phyloP scores from a whole-genome alignment of 2,329 filamentous ascomycete genomes.

The Bipolaris zeicola region DNA sequence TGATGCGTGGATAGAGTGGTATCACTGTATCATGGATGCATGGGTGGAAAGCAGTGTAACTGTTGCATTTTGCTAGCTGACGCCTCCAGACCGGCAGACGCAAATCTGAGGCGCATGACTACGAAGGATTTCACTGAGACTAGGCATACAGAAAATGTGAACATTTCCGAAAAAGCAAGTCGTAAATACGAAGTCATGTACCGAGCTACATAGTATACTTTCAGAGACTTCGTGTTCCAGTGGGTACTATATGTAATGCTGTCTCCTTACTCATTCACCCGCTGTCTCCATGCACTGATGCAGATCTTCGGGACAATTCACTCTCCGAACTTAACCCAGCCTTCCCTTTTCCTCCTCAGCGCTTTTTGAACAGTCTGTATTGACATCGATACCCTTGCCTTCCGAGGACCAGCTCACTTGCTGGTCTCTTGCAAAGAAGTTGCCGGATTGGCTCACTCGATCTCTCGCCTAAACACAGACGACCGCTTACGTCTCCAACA shows the following conservation, averaged over 20 bases:
- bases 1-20: too few relatives aligned
- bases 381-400: not conserved
- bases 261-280: conserved; percentile 9
- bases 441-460: not conserved
- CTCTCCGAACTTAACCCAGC: not conserved
- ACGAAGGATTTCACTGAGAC: not conserved
- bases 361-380: not conserved
- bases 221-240: not conserved
- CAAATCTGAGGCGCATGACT: not conserved
- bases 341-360: not conserved
- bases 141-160: not conserved
- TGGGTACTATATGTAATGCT: not conserved
- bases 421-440: not conserved
- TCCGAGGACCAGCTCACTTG: not conserved
- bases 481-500: not conserved
- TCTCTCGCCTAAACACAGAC: not conserved
- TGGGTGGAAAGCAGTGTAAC: not conserved
- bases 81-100: not conserved
- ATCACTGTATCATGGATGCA: not conserved
- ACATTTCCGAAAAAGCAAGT: not conserved
- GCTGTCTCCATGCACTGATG: conserved; percentile 4
- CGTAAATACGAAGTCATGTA: not conserved
- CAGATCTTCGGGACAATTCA: conserved; percentile 5
- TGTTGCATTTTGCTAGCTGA: not conserved
- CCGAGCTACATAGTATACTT: not conserved